phyloP scores from a whole-genome alignment of 1,284 basidiomycete genomes.

The Fomitopsis pinicola region DNA sequence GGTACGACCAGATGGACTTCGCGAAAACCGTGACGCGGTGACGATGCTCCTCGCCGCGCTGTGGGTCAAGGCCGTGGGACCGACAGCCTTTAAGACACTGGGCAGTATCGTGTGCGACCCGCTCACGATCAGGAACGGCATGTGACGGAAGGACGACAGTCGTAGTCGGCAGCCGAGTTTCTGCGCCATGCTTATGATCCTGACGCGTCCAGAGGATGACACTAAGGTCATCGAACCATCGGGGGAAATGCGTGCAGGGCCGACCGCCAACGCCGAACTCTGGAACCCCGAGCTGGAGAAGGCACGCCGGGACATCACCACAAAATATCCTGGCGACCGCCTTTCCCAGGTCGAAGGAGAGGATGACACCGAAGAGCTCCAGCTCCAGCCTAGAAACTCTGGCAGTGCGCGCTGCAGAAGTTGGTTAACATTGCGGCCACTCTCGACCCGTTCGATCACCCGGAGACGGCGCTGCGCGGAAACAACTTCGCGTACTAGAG shows the following conservation, averaged over 20 bases:
- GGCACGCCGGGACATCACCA: too few relatives aligned
- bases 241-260: neutral
- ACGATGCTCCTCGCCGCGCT: neutral
- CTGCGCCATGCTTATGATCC: neutral
- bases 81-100: neutral
- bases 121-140: neutral
- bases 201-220: neutral
- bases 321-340: too few relatives aligned
- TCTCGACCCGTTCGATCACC: neutral
- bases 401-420: neutral
- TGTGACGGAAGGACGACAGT: neutral
- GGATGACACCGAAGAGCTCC: too few relatives aligned
- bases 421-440: neutral
- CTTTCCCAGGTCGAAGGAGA: too few relatives aligned
- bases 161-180: neutral
- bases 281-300: neutral
- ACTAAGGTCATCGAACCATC: neutral
- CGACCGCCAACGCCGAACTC: neutral
- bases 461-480: neutral
- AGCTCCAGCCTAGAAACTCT: too few relatives aligned
- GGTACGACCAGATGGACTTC: neutral
- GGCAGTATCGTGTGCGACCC: neutral
- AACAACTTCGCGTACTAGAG: neutral
- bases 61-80: neutral
- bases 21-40: neutral